Percentiles rank a stretch among this genome's conserved stretches.
These are phyloP conservation scores for Vararia minispora DNA, from an alignment of 768 basidiomycete species.

Conservation along the genomic window DNA sequence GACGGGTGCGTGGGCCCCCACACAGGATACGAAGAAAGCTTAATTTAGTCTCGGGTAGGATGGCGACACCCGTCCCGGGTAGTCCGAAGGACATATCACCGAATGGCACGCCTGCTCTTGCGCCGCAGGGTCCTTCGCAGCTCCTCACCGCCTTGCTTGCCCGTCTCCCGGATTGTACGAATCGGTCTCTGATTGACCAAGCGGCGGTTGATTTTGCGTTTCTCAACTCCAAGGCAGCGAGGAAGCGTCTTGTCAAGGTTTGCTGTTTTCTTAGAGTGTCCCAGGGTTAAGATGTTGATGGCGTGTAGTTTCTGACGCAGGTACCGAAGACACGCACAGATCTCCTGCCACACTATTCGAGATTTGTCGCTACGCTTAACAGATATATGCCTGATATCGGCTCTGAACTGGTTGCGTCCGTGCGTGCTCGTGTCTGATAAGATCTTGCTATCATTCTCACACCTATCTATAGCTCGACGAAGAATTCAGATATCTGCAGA, in stretches of 20 bases:
- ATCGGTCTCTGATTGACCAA: constrained; percentile 81
- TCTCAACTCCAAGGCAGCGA: constrained; percentile 91
- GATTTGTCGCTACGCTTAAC: constrained; percentile 80
- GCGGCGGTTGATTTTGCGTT: constrained; percentile 94
- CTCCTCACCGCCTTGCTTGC: constrained; percentile 83
- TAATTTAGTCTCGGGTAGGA: constrained; percentile 13
- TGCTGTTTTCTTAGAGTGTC: too few species aligned
- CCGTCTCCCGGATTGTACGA: constrained; percentile 90
- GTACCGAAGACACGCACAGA: constrained; percentile 85
- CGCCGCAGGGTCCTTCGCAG: constrained; percentile 87
- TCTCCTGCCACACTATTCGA: constrained; percentile 84
- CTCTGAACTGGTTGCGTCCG: constrained; percentile 65
- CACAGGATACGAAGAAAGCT: too few species aligned
- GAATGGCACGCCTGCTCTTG: constrained; percentile 51
- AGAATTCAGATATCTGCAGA: constrained; percentile 90
- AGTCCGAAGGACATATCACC: constrained; percentile 49
- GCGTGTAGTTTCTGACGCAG: constrained; percentile 59
- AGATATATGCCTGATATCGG: constrained; percentile 94
- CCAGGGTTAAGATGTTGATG: too few species aligned
- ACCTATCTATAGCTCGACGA: constrained; percentile 79
- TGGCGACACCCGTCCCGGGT: constrained; percentile 53
- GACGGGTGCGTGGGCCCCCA: too few species aligned
- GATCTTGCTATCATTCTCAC: constrained; percentile 2
- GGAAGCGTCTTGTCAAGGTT: constrained; percentile 86
- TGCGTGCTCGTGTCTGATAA: constrained; percentile 31